These are phyloP conservation scores for Xylaria sp. DNA, from an alignment of 2,329 filamentous ascomycete genomes.

Conservation along the genomic window DNA sequence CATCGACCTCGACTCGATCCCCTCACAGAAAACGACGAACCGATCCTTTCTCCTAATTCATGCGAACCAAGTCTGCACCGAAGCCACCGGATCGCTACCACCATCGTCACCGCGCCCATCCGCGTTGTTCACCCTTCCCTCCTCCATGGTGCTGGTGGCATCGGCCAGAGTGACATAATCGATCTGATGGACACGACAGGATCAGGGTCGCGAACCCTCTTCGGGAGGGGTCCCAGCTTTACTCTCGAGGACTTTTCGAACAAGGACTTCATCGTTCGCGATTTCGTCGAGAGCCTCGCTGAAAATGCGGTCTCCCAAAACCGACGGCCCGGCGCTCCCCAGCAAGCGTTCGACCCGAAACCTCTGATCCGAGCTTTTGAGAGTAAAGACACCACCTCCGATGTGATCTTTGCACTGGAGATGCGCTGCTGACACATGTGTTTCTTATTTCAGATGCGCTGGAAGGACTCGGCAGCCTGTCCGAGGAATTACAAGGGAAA, in stretches of 20 bases:
- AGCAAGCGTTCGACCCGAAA: conserved; percentile 81
- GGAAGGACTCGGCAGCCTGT: conserved; percentile 62
- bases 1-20: background rate
- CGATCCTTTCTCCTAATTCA: background rate
- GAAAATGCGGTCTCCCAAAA: conserved; percentile 75
- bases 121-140: background rate
- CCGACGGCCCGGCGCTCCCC: conserved; percentile 66
- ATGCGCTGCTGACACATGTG: conserved; percentile 30
- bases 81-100: background rate
- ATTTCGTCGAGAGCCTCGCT: conserved; percentile 91
- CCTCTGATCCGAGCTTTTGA: conserved; percentile 95
- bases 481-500: conserved; percentile 78
- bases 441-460: conserved; percentile 48
- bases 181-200: conserved; percentile 38
- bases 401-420: background rate
- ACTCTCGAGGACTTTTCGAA: conserved; percentile 81
- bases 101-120: background rate
- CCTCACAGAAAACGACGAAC: background rate
- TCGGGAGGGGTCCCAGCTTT: conserved; percentile 75
- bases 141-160: conserved; percentile 24
- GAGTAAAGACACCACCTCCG: conserved; percentile 39
- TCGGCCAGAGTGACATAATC: conserved; percentile 21
- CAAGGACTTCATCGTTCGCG: conserved; percentile 94
- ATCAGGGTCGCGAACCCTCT: conserved; percentile 59
- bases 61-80: background rate